These are phyloP conservation scores for Blastobotrys malaysiensis DNA, from an alignment of 1,139 yeast species.

Conservation along the genomic window DNA sequence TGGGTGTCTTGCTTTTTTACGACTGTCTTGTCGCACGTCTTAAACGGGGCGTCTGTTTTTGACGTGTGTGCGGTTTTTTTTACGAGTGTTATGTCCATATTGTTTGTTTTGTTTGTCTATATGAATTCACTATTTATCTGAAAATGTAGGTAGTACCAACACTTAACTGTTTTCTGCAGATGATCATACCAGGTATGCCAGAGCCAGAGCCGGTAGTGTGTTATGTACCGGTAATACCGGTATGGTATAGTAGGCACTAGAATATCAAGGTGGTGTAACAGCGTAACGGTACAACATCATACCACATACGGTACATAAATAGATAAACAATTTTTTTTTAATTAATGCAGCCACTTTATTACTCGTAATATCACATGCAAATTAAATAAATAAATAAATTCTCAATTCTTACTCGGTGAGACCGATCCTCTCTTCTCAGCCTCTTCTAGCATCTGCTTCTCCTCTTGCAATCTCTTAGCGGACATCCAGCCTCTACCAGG, in stretches of 20 bases:
- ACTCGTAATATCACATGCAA: not conserved
- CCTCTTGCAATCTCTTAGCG: conserved; percentile 35
- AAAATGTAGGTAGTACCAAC: too few species aligned
- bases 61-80: too few species aligned
- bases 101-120: not conserved
- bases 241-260: too few species aligned
- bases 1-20: not conserved
- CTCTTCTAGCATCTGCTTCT: conserved; percentile 15
- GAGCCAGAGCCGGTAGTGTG: too few species aligned
- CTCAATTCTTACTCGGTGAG: not conserved
- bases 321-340: too few species aligned
- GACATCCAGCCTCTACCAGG: conserved; percentile 55
- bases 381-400: not conserved
- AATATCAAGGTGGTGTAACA: too few species aligned
- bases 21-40: not conserved
- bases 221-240: too few species aligned
- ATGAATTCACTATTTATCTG: not conserved
- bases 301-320: not conserved
- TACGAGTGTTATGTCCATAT: not conserved
- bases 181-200: too few species aligned
- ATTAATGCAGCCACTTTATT: not conserved
- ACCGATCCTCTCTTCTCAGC: conserved; percentile 9
- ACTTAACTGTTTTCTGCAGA: too few species aligned
- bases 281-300: not conserved
- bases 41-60: not conserved